Evolutionary conservation across 495 filamentous ascomycete genomes (phyloP).

Genomic region (Lasiosphaeria ovina): DNA sequence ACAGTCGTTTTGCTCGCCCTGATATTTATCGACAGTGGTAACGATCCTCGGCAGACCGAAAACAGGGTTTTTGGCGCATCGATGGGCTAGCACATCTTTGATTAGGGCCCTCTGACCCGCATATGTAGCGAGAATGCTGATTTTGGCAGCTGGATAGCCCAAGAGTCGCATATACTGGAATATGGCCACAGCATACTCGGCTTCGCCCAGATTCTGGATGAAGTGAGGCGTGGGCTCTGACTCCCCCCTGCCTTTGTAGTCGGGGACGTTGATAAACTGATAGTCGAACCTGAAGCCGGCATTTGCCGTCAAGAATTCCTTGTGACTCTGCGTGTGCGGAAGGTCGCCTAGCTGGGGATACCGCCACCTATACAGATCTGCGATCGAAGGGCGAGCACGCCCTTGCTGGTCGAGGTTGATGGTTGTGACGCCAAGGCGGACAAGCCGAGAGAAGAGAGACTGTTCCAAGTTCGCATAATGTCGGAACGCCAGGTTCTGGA

Average conservation of each 20-base stretch:
- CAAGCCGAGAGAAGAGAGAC: constrained; percentile 86
- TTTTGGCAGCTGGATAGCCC: constrained; percentile 88
- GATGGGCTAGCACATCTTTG: constrained; percentile 79
- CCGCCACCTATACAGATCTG: constrained; percentile 89
- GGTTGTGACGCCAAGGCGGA: constrained; percentile 84
- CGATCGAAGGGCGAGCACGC: constrained; percentile 79
- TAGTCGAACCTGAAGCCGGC: constrained; percentile 91
- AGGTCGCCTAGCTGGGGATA: constrained; percentile 81
- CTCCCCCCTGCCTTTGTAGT: constrained; percentile 91
- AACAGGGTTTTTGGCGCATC: constrained; percentile 76
- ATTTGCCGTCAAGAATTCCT: constrained; percentile 81
- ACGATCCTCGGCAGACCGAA: constrained; percentile 92
- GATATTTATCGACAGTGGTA: constrained; percentile 95
- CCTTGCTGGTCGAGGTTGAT: constrained; percentile 93
- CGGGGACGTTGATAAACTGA: constrained; percentile 94
- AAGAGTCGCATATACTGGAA: constrained; percentile 98
- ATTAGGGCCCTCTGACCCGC: constrained; percentile 93
- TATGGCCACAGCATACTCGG: constrained; percentile 92
- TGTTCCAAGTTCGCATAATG: constrained; percentile 96
- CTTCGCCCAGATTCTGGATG: constrained; percentile 95
- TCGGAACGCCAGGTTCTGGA: constrained; percentile 93
- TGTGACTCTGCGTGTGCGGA: constrained; percentile 61
- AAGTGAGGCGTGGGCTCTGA: constrained; percentile 92
- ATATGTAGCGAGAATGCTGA: constrained; percentile 90
- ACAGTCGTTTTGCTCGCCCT: constrained; percentile 99